Conservation (phyloP, 768 basidiomycete genomes). For the Lyophyllum shimeji region DNA sequence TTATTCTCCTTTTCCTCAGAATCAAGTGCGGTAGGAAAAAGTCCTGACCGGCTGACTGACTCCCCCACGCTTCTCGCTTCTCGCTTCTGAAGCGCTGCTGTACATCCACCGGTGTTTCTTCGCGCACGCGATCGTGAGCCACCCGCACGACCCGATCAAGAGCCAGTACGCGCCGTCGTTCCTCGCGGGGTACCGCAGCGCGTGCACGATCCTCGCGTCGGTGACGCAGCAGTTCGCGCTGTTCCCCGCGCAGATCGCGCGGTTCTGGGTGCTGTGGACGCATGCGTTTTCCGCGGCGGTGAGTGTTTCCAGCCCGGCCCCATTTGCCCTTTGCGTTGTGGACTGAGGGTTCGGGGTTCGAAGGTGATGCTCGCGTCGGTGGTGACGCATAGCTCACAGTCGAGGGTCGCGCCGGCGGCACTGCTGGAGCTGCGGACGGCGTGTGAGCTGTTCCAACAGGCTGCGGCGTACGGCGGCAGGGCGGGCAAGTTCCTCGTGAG, state of each 20-base stretch:
- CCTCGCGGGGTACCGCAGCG: slow-evolving; percentile 66
- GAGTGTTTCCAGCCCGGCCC: no score
- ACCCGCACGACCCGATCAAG: slow-evolving; percentile 66
- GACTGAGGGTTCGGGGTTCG: no score
- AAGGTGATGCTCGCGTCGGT: slow-evolving; percentile 78
- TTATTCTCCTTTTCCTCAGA: background rate
- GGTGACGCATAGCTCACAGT: slow-evolving; percentile 66
- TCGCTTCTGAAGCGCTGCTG: slow-evolving; percentile 48
- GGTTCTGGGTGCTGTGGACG: slow-evolving; percentile 75
- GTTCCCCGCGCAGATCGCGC: slow-evolving; percentile 57
- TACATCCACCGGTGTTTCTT: slow-evolving; percentile 80
- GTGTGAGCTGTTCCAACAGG: slow-evolving; percentile 62
- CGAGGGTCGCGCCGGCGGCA: slow-evolving; percentile 71
- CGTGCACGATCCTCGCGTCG: slow-evolving; percentile 54
- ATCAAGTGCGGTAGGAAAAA: no score
- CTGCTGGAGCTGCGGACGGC: slow-evolving; percentile 63
- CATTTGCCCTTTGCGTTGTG: no score
- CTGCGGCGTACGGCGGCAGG: slow-evolving; percentile 62
- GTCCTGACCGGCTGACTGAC: no score
- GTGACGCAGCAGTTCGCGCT: slow-evolving; percentile 47
- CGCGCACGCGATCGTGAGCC: slow-evolving; percentile 66
- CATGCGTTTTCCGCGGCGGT: slow-evolving; percentile 69
- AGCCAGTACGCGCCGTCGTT: slow-evolving; percentile 68
- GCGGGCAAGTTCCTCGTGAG: slow-evolving; percentile 70
- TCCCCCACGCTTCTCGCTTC: background rate